These are phyloP conservation scores for Mucor mucedo DNA, from an alignment of 371 early-diverging fungal species.

Conservation along the genomic window DNA sequence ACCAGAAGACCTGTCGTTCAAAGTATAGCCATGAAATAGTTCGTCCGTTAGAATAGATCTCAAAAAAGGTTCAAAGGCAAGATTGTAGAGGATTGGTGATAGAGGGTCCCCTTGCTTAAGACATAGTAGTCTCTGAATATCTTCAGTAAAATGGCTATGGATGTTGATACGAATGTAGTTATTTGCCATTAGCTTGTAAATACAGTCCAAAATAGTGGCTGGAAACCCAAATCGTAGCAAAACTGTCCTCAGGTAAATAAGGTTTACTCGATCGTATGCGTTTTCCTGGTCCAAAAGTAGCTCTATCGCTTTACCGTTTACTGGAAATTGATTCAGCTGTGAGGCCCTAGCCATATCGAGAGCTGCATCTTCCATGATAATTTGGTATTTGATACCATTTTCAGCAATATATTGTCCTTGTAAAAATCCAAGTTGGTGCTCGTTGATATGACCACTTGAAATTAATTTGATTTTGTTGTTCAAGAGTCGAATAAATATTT, in stretches of 20 bases:
- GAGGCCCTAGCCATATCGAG: too few species aligned
- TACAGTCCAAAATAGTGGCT: background rate
- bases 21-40: background rate
- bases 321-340: too few species aligned
- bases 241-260: background rate
- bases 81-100: slow-evolving; percentile 20
- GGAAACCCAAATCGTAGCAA: background rate
- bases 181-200: slow-evolving; percentile 1
- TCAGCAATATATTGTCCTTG: slow-evolving; percentile 2
- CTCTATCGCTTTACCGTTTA: too few species aligned
- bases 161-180: slow-evolving; percentile 3
- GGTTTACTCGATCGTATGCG: background rate
- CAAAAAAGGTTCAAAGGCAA: too few species aligned
- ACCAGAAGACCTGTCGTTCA: background rate
- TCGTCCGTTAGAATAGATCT: background rate
- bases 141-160: slow-evolving; percentile 7
- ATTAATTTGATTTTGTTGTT: background rate
- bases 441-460: background rate
- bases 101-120: slow-evolving; percentile 22
- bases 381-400: slow-evolving; percentile 7
- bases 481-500: slow-evolving; percentile 27
- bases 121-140: slow-evolving; percentile 1
- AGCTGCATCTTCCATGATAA: slow-evolving; percentile 4
- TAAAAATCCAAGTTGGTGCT: slow-evolving; percentile 4
- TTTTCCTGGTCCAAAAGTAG: too few species aligned